Conservation (phyloP, 805 yeast genomes). For the Crinitomyces ghanaensis region DNA sequence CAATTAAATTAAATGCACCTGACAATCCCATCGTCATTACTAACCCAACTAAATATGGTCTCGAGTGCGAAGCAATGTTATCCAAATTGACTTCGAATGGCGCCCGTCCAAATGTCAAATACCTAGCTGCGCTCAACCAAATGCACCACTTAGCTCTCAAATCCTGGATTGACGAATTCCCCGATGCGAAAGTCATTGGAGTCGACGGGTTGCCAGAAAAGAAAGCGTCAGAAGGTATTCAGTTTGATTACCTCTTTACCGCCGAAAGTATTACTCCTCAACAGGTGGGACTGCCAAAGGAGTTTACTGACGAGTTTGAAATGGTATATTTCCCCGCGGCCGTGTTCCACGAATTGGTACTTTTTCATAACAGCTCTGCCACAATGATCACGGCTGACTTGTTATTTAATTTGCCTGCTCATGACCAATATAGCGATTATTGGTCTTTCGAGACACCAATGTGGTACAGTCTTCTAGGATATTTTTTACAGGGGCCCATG, state of each 20-base stretch:
- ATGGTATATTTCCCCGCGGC: conserved; percentile 48
- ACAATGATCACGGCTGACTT: conserved; percentile 50
- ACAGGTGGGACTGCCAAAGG: conserved; percentile 20
- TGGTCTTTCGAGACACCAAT: neutral
- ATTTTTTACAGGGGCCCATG: no score
- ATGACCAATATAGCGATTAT: conserved; percentile 30
- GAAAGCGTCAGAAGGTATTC: conserved; percentile 24
- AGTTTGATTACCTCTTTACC: conserved; percentile 6
- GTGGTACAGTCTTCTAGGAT: no score
- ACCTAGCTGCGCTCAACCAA: conserved; percentile 46
- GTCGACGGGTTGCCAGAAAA: conserved; percentile 28
- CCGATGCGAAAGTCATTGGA: conserved; percentile 43
- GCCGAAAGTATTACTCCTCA: neutral
- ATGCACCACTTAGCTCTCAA: conserved; percentile 57
- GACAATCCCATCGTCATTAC: conserved; percentile 11
- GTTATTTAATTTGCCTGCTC: conserved; percentile 43
- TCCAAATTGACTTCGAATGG: conserved; percentile 2
- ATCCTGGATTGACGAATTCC: conserved; percentile 39
- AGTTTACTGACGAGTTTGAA: conserved; percentile 35
- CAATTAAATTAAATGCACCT: conserved; percentile 9
- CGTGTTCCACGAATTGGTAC: conserved; percentile 46
- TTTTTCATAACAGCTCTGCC: conserved; percentile 37
- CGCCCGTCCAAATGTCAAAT: conserved; percentile 15
- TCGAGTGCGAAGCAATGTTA: conserved; percentile 14
- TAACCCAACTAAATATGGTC: conserved; percentile 17